Evolutionary conservation across 768 basidiomycete genomes (phyloP).

Genomic region (Agrocybe chaxingu): DNA sequence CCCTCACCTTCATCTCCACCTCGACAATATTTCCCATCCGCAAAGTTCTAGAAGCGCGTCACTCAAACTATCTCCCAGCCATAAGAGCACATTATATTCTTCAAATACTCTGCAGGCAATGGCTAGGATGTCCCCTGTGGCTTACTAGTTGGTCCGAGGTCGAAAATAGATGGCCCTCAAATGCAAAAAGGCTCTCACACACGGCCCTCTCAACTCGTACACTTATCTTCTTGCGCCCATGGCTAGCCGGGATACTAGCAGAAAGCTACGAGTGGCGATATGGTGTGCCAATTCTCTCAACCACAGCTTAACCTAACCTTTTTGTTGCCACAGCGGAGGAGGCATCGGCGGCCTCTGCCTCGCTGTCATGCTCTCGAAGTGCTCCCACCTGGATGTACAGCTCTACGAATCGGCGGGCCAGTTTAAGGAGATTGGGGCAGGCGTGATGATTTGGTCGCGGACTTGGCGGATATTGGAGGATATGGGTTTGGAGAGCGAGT

Average conservation of each 20-base stretch:
- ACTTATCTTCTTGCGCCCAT: slow-evolving; percentile 1
- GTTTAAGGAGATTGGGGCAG: slow-evolving; percentile 51
- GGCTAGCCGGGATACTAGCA: neutral
- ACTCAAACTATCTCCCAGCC: too few relatives aligned
- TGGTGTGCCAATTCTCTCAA: slow-evolving; percentile 8
- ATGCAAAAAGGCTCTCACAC: neutral
- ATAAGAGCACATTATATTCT: too few relatives aligned
- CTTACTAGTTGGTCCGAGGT: too few relatives aligned
- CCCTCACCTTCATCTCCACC: too few relatives aligned
- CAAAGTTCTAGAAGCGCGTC: too few relatives aligned
- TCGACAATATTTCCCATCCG: too few relatives aligned
- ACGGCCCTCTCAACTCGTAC: neutral
- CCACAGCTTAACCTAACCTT: neutral
- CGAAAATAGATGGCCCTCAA: too few relatives aligned
- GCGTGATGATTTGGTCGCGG: slow-evolving; percentile 41
- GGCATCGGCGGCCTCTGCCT: slow-evolving; percentile 41
- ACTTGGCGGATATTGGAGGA: slow-evolving; percentile 42
- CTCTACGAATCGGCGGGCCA: slow-evolving; percentile 46
- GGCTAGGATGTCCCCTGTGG: too few relatives aligned
- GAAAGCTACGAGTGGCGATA: slow-evolving; percentile 17
- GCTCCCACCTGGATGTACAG: slow-evolving; percentile 32
- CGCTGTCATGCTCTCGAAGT: slow-evolving; percentile 36
- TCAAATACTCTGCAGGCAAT: too few relatives aligned
- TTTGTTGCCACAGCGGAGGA: slow-evolving; percentile 22
- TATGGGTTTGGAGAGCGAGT: slow-evolving; percentile 35